Conservation (phyloP, 441 rosid genomes). For the Bocquillonia castaneifolia region DNA sequence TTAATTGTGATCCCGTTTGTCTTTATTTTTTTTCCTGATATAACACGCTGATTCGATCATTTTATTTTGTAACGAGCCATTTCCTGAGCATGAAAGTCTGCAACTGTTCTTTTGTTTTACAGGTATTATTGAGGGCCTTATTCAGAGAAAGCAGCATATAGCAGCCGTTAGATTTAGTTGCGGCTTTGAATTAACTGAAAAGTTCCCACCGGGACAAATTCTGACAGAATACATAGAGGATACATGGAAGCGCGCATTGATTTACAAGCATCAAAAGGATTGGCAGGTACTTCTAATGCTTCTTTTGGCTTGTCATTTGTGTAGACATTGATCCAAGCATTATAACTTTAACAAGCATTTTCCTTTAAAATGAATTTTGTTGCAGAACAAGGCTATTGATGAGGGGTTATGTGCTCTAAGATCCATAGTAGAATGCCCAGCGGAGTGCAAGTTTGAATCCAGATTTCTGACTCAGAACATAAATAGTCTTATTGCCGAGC, state of each 20-base stretch:
- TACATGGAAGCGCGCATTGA: not conserved
- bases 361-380: not conserved
- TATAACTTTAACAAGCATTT: not conserved
- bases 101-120: not conserved
- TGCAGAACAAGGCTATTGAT: constrained; percentile 29
- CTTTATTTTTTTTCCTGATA: not conserved
- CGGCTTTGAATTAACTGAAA: constrained; percentile 18
- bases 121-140: constrained; percentile 22
- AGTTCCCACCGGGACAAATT: constrained; percentile 15
- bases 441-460: constrained; percentile 37
- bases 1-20: not conserved
- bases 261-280: not conserved
- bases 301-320: not conserved
- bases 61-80: not conserved
- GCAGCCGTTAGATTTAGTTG: constrained; percentile 29
- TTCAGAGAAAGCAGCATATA: constrained; percentile 16
- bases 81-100: not conserved
- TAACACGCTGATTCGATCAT: not conserved
- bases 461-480: constrained; percentile 20
- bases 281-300: constrained; percentile 6
- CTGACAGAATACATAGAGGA: constrained; percentile 3
- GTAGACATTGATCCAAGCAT: not conserved
- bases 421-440: constrained; percentile 28
- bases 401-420: constrained; percentile 26
- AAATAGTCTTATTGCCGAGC: constrained; percentile 21